phyloP scores from a whole-genome alignment of 805 yeast genomes.

The Monosporozyma aquatica region DNA sequence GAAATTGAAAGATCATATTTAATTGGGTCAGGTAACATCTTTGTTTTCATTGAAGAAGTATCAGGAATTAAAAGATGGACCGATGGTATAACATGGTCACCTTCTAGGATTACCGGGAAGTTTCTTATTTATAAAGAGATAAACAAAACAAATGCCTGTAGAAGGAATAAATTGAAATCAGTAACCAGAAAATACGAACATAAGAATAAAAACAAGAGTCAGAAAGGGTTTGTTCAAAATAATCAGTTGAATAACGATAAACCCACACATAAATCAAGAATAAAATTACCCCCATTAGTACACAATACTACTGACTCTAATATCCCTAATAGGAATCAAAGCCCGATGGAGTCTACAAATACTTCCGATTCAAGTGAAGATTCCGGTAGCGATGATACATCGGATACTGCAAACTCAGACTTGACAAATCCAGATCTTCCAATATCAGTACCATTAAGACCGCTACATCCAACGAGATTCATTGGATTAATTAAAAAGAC shows the following conservation, averaged over 20 bases:
- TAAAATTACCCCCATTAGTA: conserved; percentile 12
- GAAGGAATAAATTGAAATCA: not conserved
- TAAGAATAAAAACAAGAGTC: conserved; percentile 28
- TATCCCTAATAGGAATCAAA: conserved; percentile 16
- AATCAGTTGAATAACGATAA: not conserved
- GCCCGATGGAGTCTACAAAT: conserved; percentile 1
- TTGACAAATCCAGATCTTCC: not conserved
- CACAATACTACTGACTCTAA: too few species aligned
- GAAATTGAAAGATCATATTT: conserved; percentile 62
- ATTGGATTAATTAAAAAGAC: conserved; percentile 78
- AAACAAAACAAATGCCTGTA: conserved; percentile 6
- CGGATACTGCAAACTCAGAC: not conserved
- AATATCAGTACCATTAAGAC: conserved; percentile 4
- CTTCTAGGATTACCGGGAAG: conserved; percentile 78
- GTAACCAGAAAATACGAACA: not conserved
- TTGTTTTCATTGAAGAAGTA: conserved; percentile 74
- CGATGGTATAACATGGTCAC: conserved; percentile 92
- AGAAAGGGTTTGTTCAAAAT: not conserved
- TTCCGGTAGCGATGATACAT: not conserved
- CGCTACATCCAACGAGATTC: conserved; percentile 14
- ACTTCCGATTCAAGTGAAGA: not conserved
- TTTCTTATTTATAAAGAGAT: conserved; percentile 74
- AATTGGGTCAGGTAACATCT: conserved; percentile 69
- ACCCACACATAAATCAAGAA: conserved; percentile 5
- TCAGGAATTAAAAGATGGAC: conserved; percentile 93